phyloP scores from a whole-genome alignment of 495 filamentous ascomycete genomes.

The Neurospora sp. region DNA sequence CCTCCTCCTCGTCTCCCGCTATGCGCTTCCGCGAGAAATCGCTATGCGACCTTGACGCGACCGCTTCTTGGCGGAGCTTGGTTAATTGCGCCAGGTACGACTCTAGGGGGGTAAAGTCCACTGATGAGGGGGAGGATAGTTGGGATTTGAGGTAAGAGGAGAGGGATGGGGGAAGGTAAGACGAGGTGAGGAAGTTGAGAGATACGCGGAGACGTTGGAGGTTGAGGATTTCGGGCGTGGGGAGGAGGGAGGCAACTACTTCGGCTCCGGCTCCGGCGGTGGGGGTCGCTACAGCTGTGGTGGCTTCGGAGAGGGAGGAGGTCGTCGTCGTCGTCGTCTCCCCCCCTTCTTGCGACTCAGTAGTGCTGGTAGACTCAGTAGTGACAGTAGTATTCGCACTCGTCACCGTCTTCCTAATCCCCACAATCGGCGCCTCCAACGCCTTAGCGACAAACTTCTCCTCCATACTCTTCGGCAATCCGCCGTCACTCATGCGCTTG shows the following conservation, averaged over 20 bases:
- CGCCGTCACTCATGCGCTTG: constrained; percentile 47
- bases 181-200: constrained; percentile 63
- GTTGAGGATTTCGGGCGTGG: constrained; percentile 40
- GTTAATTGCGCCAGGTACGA: constrained; percentile 54
- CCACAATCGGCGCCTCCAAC: constrained; percentile 64
- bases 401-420: constrained; percentile 35
- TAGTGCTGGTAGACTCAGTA: neutral
- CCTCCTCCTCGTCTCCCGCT: constrained; percentile 60
- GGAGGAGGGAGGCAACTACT: constrained; percentile 32
- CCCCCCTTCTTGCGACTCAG: neutral
- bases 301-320: constrained; percentile 26
- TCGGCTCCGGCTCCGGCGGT: constrained; percentile 4
- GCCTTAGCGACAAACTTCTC: constrained; percentile 68
- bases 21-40: constrained; percentile 69
- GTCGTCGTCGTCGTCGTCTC: constrained; percentile 31
- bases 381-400: neutral
- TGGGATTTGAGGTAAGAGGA: constrained; percentile 36
- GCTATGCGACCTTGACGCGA: constrained; percentile 47
- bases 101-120: constrained; percentile 63
- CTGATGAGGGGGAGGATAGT: constrained; percentile 21
- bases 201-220: constrained; percentile 68
- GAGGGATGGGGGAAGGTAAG: constrained; percentile 54
- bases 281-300: constrained; percentile 6
- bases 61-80: constrained; percentile 56
- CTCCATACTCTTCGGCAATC: constrained; percentile 73